Base-by-base conservation (phyloP, 768 basidiomycete species). In the Boletus tylopilopsis region DNA sequence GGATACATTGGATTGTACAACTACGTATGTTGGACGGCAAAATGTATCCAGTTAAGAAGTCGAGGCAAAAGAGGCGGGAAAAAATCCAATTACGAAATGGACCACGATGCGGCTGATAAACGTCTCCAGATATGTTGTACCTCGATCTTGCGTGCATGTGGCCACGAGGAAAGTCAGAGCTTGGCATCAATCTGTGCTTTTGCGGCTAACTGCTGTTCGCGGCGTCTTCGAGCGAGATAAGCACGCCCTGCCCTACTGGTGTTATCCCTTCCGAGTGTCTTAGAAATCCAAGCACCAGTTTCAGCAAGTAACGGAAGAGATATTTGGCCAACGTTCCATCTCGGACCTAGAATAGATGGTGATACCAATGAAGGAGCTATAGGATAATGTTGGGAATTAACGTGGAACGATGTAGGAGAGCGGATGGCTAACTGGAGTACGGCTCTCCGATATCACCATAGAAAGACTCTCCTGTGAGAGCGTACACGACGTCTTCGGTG, bases 401-500 rank as follows among this genome's bases (percentile, higher is more conserved):
- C 12, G 16, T 24, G 6, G 18, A 13, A 15, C 30, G 6, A 9
- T 24, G 12, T 9, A 15, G 45, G 22, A 2, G 12, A 11, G 16
- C 22, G 27, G 5, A 12, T 30, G 13, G 16, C 64, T 34, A 32
- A 66, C 64, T 51, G 40, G 52, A 43, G 45, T 57, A 46, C 30
- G 56, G 44, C 40, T 63, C 53, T 34, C 81, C 83, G 1, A 60
- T 53, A 59, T 71, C 5, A 81, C 81, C 5, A 72, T 77, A 64
- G 81, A 82, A 39, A 71, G 74, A 10, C 83, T 85, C 43, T 71
- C 82, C 57, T 75, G 78, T 54, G 8, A 98, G 76, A 0, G 89
- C 87, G 54, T 96, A 93, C 9, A 95, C 74, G 1, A 95, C 81
- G 57, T 95, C 90, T 58, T 98, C 94, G 0, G 95, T 97, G 0